Conservation (phyloP, 164 flowering plant species). For the Liquidambar formosana region DNA sequence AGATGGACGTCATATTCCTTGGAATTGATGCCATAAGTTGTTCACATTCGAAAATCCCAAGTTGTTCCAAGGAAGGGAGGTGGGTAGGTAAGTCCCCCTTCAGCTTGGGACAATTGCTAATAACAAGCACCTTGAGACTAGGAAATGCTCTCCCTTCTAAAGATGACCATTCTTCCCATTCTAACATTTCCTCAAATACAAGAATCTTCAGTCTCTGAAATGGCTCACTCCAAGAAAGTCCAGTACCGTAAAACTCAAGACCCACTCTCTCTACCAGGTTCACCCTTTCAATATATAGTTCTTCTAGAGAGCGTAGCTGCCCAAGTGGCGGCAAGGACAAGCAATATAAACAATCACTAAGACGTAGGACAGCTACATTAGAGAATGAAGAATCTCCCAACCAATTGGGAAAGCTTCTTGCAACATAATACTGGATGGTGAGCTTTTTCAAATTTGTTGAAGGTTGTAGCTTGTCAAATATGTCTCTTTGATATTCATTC, state of each 20-base stretch:
- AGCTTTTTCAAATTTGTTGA: conserved; percentile 9
- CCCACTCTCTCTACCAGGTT: conserved; percentile 16
- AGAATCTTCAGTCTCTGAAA: conserved; percentile 29
- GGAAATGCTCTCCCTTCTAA: conserved; percentile 13
- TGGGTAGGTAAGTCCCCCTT: not conserved
- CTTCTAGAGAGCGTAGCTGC: too few species aligned
- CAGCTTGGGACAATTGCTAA: conserved; percentile 2
- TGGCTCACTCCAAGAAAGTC: not conserved
- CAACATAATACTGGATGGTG: too few species aligned
- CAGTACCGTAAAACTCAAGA: conserved; percentile 20
- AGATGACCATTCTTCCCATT: conserved; percentile 29
- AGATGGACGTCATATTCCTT: too few species aligned
- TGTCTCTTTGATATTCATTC: not conserved
- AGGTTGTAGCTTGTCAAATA: conserved; percentile 14
- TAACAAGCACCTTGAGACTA: conserved; percentile 1
- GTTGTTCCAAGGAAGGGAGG: conserved; percentile 8
- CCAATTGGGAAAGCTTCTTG: too few species aligned
- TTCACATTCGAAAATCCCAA: not conserved
- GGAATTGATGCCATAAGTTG: not conserved
- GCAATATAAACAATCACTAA: too few species aligned
- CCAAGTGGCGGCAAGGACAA: too few species aligned
- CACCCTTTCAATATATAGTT: conserved; percentile 13
- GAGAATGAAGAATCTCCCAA: too few species aligned
- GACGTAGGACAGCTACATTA: too few species aligned
- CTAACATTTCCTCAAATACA: conserved; percentile 23